phyloP scores from a whole-genome alignment of 2,329 filamentous ascomycete genomes.

The Tolypocladium tundrense region DNA sequence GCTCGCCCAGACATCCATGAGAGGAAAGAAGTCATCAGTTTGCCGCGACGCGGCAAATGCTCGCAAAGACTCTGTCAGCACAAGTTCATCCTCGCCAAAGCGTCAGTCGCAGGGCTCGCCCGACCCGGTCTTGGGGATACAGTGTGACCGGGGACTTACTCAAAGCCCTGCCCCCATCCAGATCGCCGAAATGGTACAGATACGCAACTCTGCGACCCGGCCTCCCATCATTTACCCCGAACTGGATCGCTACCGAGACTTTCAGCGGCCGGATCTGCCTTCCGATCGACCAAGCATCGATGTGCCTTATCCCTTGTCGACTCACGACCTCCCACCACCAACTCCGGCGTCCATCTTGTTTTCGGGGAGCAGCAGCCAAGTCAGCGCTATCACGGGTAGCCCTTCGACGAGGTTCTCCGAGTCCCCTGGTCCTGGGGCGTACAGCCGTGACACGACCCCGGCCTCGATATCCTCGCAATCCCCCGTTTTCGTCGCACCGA shows the following conservation, averaged over 20 bases:
- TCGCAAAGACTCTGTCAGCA: slow-evolving; percentile 25
- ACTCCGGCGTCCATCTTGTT: slow-evolving; percentile 46
- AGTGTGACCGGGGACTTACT: slow-evolving; percentile 30
- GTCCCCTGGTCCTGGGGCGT: slow-evolving; percentile 57
- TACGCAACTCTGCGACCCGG: slow-evolving; percentile 25
- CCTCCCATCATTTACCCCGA: slow-evolving; percentile 46
- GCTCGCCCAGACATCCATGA: background rate
- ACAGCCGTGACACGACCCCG: slow-evolving; percentile 69
- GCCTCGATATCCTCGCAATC: slow-evolving; percentile 71
- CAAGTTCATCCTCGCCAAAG: slow-evolving; percentile 24
- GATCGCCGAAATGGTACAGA: slow-evolving; percentile 29
- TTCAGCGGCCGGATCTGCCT: slow-evolving; percentile 26
- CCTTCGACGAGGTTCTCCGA: slow-evolving; percentile 68
- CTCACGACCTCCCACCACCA: slow-evolving; percentile 56
- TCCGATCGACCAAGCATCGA: slow-evolving; percentile 28
- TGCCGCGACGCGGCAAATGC: slow-evolving; percentile 2
- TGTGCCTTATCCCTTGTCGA: slow-evolving; percentile 46
- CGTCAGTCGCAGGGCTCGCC: slow-evolving; percentile 25
- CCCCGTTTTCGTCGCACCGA: slow-evolving; percentile 46
- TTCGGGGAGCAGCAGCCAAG: slow-evolving; percentile 44
- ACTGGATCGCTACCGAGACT: slow-evolving; percentile 48
- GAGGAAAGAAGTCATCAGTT: slow-evolving; percentile 34
- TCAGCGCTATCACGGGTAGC: slow-evolving; percentile 54
- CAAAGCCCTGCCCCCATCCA: slow-evolving; percentile 34
- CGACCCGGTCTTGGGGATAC: slow-evolving; percentile 22